Base-by-base conservation (phyloP, 2,329 filamentous ascomycete genomes). In the Fusarium sterilihyphosum region DNA sequence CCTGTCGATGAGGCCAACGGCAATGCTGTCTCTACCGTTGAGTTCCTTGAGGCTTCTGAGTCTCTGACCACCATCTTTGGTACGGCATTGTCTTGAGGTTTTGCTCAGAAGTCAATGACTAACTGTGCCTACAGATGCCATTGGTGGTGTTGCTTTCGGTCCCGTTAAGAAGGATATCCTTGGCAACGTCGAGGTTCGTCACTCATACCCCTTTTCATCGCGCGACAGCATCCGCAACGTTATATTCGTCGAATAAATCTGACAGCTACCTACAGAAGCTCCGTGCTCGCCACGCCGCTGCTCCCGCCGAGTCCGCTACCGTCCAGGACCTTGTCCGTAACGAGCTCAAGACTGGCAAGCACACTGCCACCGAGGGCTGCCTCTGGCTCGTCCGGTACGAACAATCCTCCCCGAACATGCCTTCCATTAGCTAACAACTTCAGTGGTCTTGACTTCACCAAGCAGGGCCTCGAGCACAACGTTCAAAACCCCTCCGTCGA, bases 381-480 rank as follows among this genome's bases (percentile, higher is more conserved):
- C 84, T 98, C 70, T 99, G 96, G 96, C 89, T 98, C 71, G 89
- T 92, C 77, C 93, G 96, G 94, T 97, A 88, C 70, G 88, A 67
- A 40, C 46, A 33, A 26, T 16, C 18, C 31, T 37, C 2, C 14
- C 11, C 12, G 17, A 65, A 3, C 5, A 35, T 17, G 2, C 13
- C 35, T 31, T 8, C 12, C 1, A 38, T 18, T 52, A 65, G 59
- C 54, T 49, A 33, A 49, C 35, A 44, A 38, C 14, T 13, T n/a
- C 78, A 98, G 95, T 72, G 96, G 93, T 70, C 93, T 98, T 80
- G 94, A 98, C 81, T 99, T 99, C 87, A 98, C 96, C 75, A 91
- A 92, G 81, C 91, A 94, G 83, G 93, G 93, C 69, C 91, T 99
- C 73, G 90, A 91, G 80, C 88, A 92, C 82, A 98, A 97, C 86